Percentiles rank a stretch among this genome's conserved stretches.
phyloP scores from a whole-genome alignment of 2,329 filamentous ascomycete species.

The Colletotrichum sp. region DNA sequence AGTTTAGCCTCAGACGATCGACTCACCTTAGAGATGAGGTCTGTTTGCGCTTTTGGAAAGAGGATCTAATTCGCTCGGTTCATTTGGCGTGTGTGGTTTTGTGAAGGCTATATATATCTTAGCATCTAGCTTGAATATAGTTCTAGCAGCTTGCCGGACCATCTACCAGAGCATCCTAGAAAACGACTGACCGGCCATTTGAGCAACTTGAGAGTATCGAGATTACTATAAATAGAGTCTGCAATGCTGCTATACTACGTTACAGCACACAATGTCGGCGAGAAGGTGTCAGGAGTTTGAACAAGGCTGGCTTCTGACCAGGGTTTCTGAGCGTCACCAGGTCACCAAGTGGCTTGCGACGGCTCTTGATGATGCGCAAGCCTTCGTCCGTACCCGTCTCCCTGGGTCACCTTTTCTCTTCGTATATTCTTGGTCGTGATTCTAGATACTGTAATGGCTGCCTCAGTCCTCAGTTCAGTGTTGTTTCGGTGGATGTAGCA shows the following conservation, averaged over 20 bases:
- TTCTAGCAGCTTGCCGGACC: too few relatives aligned
- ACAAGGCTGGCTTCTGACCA: accelerated
- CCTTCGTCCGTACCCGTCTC: accelerated
- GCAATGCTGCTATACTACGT: accelerated
- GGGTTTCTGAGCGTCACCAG: not conserved
- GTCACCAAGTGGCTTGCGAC: accelerated
- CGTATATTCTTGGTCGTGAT: not conserved
- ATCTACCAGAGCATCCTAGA: too few relatives aligned
- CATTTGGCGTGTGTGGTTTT: not conserved
- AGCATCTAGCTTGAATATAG: not conserved
- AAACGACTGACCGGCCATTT: not conserved
- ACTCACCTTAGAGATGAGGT: accelerated
- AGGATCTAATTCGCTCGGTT: too few relatives aligned
- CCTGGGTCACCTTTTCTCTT: accelerated
- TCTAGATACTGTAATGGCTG: not conserved
- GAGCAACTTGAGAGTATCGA: too few relatives aligned
- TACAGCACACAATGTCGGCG: not conserved
- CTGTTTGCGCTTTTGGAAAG: too few relatives aligned
- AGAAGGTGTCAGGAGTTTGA: not conserved
- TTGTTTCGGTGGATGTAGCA: accelerated
- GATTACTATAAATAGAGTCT: too few relatives aligned
- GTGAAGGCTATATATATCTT: not conserved
- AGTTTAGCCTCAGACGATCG: accelerated
- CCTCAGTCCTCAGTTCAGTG: accelerated
- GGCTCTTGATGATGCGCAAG: not conserved